Evolutionary conservation across 306 rosid species (phyloP).

Genomic region (Vigna trinervia): DNA sequence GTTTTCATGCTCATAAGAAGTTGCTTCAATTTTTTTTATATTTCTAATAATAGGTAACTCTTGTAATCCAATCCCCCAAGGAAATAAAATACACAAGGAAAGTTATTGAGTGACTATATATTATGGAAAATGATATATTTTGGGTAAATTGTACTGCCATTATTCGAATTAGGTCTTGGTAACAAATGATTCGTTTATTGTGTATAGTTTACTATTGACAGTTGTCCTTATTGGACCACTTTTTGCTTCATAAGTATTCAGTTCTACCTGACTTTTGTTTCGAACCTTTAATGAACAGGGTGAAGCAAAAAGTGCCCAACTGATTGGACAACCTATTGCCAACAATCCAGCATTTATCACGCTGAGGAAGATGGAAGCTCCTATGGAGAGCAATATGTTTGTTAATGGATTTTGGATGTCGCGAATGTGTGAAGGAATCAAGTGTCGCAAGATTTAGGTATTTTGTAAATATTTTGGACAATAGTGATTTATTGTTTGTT

Average conservation of each 20-base stretch:
- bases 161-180: constrained; percentile 12
- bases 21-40: constrained; percentile 23
- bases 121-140: background rate
- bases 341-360: constrained; percentile 80
- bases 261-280: background rate
- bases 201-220: background rate
- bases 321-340: constrained; percentile 84
- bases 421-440: too few species aligned
- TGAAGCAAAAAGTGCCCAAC: constrained; percentile 83
- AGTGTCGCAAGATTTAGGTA: too few species aligned
- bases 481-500: too few species aligned
- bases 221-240: constrained; percentile 9
- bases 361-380: constrained; percentile 90
- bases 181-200: background rate
- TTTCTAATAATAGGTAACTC: background rate
- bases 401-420: too few species aligned
- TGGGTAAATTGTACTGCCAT: constrained; percentile 21
- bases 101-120: background rate
- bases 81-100: too few species aligned
- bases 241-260: background rate
- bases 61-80: too few species aligned
- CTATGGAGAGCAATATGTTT: constrained; percentile 57
- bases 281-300: constrained; percentile 54
- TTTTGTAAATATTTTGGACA: too few species aligned
- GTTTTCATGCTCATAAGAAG: background rate